Conservation (phyloP, 2,329 filamentous ascomycete species). For the Phoma sp. region DNA sequence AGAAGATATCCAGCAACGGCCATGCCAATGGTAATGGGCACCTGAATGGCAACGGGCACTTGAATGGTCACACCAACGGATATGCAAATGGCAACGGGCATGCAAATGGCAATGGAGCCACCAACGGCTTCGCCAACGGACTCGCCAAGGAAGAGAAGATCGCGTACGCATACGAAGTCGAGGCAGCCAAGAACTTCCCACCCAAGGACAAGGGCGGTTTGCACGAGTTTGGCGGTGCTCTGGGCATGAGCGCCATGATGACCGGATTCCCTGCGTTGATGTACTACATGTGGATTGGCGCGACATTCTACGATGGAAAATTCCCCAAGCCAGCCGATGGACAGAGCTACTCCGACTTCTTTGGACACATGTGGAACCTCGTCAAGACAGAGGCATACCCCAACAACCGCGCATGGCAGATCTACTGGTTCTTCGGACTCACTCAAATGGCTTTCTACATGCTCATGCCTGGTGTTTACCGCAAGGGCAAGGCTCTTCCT, state of each 20-base stretch:
- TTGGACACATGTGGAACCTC: constrained; percentile 71
- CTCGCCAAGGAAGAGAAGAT: constrained; percentile 27
- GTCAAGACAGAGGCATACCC: constrained; percentile 88
- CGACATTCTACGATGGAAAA: constrained; percentile 87
- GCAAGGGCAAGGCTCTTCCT: constrained; percentile 84
- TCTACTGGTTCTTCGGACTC: constrained; percentile 94
- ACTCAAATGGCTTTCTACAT: constrained; percentile 86
- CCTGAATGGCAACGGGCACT: constrained; percentile 26
- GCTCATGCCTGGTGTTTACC: constrained; percentile 83
- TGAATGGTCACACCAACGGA: constrained; percentile 47
- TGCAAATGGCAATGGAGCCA: constrained; percentile 41
- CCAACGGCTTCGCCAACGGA: constrained; percentile 41
- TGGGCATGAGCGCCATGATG: constrained; percentile 86
- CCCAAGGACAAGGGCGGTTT: constrained; percentile 56
- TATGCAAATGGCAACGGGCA: constrained; percentile 43
- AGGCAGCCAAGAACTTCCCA: constrained; percentile 46
- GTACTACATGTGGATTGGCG: constrained; percentile 99
- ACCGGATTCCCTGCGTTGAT: constrained; percentile 90
- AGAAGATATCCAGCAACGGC: constrained; percentile 5
- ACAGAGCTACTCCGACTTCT: constrained; percentile 74
- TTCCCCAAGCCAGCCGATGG: constrained; percentile 71
- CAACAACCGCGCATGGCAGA: constrained; percentile 79
- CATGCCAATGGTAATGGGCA: constrained; percentile 24
- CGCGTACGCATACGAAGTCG: constrained; percentile 26
- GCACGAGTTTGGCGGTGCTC: constrained; percentile 85